A percentile compares a stretch with the other conserved stretches of the same genome.
These are phyloP conservation scores for Teunomyces barrocoloradensis DNA, from an alignment of 805 yeast genomes.

Conservation along the genomic window DNA sequence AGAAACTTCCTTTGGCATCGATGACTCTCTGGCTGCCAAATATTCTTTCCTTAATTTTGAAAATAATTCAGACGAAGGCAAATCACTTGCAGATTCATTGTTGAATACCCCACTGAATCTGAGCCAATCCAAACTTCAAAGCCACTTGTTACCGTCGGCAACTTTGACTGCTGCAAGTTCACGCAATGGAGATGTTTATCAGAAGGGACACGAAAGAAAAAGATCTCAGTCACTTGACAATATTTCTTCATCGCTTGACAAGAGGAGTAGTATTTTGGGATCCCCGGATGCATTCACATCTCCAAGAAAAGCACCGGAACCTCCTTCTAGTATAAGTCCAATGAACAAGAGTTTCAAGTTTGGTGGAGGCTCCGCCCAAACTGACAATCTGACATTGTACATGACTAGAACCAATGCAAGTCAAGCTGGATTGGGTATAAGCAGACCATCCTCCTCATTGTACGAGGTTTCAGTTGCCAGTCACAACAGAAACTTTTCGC, in stretches of 20 bases:
- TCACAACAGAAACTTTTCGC: conserved; percentile 46
- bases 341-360: conserved; percentile 29
- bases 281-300: conserved; percentile 46
- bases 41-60: conserved; percentile 4
- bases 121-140: not conserved
- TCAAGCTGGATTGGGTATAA: conserved; percentile 18
- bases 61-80: conserved; percentile 18
- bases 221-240: conserved; percentile 54
- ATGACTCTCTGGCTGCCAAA: not conserved
- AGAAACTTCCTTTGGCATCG: not conserved
- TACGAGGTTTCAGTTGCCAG: conserved; percentile 44
- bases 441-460: conserved; percentile 50
- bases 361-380: conserved; percentile 22
- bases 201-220: conserved; percentile 40
- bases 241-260: conserved; percentile 11
- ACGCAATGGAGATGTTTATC: conserved; percentile 1
- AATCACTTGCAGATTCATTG: conserved; percentile 10
- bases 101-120: not conserved
- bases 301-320: conserved; percentile 73
- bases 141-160: conserved; percentile 9
- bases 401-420: conserved; percentile 23
- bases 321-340: conserved; percentile 46
- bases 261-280: conserved; percentile 15
- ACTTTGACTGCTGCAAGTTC: conserved; percentile 3
- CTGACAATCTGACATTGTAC: conserved; percentile 12